Conservation (phyloP, 164 flowering plant genomes). For the Stephania cephalantha region DNA sequence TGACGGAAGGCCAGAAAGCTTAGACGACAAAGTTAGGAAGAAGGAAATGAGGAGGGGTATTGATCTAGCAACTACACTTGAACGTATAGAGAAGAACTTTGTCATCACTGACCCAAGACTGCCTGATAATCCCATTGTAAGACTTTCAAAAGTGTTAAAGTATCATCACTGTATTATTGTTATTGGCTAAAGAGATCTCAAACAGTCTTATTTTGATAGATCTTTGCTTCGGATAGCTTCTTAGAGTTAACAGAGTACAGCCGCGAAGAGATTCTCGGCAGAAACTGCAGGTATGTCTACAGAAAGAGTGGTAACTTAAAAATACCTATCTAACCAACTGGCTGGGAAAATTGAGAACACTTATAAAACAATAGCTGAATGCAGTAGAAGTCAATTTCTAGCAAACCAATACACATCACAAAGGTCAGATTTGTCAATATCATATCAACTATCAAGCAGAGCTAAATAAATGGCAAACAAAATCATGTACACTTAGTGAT, state of each 20-base stretch:
- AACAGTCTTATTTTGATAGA: constrained; percentile 33
- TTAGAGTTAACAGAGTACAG: constrained; percentile 95
- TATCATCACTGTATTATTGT: background rate
- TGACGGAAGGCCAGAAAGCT: constrained; percentile 59
- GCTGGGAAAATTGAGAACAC: background rate
- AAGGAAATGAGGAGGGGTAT: constrained; percentile 95
- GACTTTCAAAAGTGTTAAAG: constrained; percentile 11
- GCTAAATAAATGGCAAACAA: too few relatives aligned
- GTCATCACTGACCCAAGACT: constrained; percentile 98
- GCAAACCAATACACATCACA: background rate
- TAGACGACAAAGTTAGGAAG: constrained; percentile 65
- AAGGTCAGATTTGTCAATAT: background rate
- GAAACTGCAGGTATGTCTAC: constrained; percentile 77
- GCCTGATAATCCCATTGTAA: constrained; percentile 98
- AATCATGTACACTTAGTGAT: too few relatives aligned
- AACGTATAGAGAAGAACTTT: constrained; percentile 97
- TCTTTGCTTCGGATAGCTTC: constrained; percentile 98
- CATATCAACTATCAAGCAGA: background rate
- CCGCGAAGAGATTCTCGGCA: constrained; percentile 95
- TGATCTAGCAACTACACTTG: constrained; percentile 95
- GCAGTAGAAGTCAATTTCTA: background rate
- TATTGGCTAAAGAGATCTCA: background rate
- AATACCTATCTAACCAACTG: background rate
- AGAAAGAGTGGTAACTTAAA: background rate
- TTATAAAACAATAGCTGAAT: background rate